Evolutionary conservation across 495 filamentous ascomycete species (phyloP).

Genomic region (Hypomontagnella submonticulosa): DNA sequence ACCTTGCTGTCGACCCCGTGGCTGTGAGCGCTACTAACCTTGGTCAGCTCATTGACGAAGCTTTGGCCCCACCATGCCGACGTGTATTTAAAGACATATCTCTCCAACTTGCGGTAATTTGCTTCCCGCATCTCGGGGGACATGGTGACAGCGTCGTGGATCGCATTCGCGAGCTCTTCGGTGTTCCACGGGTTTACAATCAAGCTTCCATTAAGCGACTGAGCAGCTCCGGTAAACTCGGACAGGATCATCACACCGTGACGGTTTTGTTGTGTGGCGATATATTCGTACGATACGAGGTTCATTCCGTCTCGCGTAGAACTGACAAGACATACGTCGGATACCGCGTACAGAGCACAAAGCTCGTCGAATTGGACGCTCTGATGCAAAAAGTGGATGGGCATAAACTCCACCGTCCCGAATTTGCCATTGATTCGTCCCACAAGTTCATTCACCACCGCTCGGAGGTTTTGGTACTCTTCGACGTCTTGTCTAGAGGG

Average conservation of each 20-base stretch:
- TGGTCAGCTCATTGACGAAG: constrained; percentile 85
- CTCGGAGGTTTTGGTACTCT: constrained; percentile 92
- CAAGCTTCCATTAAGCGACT: constrained; percentile 84
- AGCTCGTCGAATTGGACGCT: constrained; percentile 89
- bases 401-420: constrained; percentile 91
- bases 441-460: constrained; percentile 89
- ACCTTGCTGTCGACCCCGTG: constrained; percentile 45
- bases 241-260: constrained; percentile 92
- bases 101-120: constrained; percentile 82
- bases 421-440: constrained; percentile 94
- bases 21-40: constrained; percentile 52
- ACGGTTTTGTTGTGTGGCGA: constrained; percentile 83
- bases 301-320: constrained; percentile 98
- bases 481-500: constrained; percentile 93
- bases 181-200: constrained; percentile 94
- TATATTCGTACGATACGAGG: constrained; percentile 94
- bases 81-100: constrained; percentile 91
- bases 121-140: constrained; percentile 81
- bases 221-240: constrained; percentile 90
- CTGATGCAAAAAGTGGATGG: constrained; percentile 94
- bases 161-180: constrained; percentile 85
- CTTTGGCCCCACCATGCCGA: constrained; percentile 98
- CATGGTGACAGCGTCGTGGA: constrained; percentile 87
- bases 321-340: constrained; percentile 88
- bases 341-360: constrained; percentile 89